Evolutionary conservation across 2,329 filamentous ascomycete genomes (phyloP).

Genomic region (Sclerotinia minor): DNA sequence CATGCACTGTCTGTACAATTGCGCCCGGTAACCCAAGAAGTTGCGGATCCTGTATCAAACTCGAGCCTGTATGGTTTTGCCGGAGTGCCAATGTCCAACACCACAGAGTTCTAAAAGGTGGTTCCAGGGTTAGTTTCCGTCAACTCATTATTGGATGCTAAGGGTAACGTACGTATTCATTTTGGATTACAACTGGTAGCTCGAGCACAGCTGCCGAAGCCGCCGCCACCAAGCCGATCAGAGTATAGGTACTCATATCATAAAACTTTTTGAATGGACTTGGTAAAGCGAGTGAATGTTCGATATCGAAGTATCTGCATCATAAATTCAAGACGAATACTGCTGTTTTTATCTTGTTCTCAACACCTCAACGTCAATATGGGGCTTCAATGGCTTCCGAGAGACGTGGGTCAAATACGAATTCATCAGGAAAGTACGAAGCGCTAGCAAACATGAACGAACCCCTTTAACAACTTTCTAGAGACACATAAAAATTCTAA

Average conservation of each 20-base stretch:
- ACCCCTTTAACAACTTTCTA: not conserved
- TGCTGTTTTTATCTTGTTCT: not conserved
- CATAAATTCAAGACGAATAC: not conserved
- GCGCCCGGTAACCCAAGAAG: not conserved
- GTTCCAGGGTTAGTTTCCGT: not conserved
- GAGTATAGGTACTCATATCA: not conserved
- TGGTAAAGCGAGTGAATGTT: not conserved
- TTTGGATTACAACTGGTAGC: not conserved
- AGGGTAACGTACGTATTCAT: not conserved
- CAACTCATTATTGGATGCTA: not conserved
- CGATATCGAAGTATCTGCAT: not conserved
- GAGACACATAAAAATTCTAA: not conserved
- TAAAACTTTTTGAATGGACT: not conserved
- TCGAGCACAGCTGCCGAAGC: constrained; percentile 15
- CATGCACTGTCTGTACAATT: constrained; percentile 9
- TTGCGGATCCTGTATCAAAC: constrained; percentile 21
- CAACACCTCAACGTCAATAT: not conserved
- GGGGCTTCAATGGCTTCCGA: not conserved
- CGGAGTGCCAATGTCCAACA: constrained; percentile 14
- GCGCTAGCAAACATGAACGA: not conserved
- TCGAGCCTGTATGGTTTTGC: constrained; percentile 1
- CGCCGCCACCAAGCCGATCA: not conserved
- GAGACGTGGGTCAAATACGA: not conserved
- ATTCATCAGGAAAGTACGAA: no score
- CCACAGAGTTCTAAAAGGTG: constrained; percentile 5